Base-by-base conservation (phyloP, 2,329 filamentous ascomycete species). In the Fusarium caatingaense region DNA sequence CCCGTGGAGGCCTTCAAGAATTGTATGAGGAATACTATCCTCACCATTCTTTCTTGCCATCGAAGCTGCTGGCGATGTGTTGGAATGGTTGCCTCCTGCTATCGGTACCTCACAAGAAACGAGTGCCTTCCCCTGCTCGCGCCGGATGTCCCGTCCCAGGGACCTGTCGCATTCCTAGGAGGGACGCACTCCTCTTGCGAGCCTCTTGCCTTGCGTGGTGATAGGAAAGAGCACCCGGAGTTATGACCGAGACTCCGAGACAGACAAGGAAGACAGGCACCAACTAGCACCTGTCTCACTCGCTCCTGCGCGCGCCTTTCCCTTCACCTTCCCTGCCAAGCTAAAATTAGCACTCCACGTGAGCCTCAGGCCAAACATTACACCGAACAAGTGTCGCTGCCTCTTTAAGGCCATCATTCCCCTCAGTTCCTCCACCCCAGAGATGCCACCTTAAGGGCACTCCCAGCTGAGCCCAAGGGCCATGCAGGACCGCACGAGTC, bases 331-430 rank as follows among this genome's bases (percentile, higher is more conserved):
- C 20, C 30, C 47, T 23, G 20, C 28, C 30, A 6, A n/a, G 47
- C 18, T 11, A 34, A 12, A 1, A 3, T 4, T 49, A 13, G 7
- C 13, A 9, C 13, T 3, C 2, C 4, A n/a, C 0, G n/a, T 10
- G 16, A 7, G 2, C 30, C 5, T 10, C 30, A 13, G 5, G 6
- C 2, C 8, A 2, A 3, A 4, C 0, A 8, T 20, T 6, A 0
- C n/a, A n/a, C n/a, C n/a, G n/a, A n/a, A n/a, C n/a, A n/a, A n/a
- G n/a, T n/a, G n/a, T 1, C 4, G 16, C 11, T 34, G 47, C 30
- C 20, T 50, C 23, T 15, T 18, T 18, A n/a, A 50, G 47, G 47
- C 47, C 11, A 34, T 16, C 47, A 10, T 18, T 11, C 20, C 28
- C 6, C 28, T 18, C 30, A 13, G 11, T 20, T 12, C 16, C 11